These are phyloP conservation scores for Hypholoma sublateritium DNA, from an alignment of 768 basidiomycete species.

Conservation along the genomic window DNA sequence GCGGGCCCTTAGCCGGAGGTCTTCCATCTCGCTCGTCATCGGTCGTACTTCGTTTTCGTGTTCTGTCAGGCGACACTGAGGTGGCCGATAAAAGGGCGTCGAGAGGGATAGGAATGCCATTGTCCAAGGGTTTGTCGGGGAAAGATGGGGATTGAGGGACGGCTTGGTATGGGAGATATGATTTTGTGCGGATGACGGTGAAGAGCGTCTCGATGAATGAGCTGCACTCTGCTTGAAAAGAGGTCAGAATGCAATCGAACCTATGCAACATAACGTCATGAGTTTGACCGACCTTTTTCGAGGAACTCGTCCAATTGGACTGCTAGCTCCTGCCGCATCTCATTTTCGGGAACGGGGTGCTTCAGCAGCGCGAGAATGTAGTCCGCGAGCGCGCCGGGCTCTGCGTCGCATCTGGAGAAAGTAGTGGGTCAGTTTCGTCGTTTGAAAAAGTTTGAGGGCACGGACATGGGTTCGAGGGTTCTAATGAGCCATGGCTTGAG, in stretches of 20 bases:
- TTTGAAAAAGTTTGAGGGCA: constrained; percentile 12
- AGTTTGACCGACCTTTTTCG: constrained; percentile 67
- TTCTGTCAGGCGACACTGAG: constrained; percentile 41
- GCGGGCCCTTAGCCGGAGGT: constrained; percentile 69
- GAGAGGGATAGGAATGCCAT: constrained; percentile 79
- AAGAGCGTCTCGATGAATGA: constrained; percentile 87
- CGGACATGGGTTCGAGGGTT: constrained; percentile 89
- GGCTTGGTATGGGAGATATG: constrained; percentile 73
- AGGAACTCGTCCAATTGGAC: constrained; percentile 89
- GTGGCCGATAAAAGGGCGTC: constrained; percentile 57
- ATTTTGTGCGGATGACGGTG: constrained; percentile 80
- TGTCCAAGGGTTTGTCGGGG: constrained; percentile 46
- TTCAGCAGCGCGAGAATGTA: constrained; percentile 93
- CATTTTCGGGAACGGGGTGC: constrained; percentile 80
- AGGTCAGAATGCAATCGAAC: constrained; percentile 13
- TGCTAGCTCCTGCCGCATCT: constrained; percentile 78
- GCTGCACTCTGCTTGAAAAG: constrained; percentile 50
- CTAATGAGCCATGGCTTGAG: constrained; percentile 88
- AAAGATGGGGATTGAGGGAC: constrained; percentile 40
- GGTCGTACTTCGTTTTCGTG: constrained; percentile 65
- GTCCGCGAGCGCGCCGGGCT: constrained; percentile 89
- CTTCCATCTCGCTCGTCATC: constrained; percentile 61
- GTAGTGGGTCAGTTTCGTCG: constrained; percentile 10
- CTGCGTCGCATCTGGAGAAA: constrained; percentile 84
- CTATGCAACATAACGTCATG: neutral